phyloP scores from a whole-genome alignment of 139 green algal species.

The Axilococcus clingmanii region DNA sequence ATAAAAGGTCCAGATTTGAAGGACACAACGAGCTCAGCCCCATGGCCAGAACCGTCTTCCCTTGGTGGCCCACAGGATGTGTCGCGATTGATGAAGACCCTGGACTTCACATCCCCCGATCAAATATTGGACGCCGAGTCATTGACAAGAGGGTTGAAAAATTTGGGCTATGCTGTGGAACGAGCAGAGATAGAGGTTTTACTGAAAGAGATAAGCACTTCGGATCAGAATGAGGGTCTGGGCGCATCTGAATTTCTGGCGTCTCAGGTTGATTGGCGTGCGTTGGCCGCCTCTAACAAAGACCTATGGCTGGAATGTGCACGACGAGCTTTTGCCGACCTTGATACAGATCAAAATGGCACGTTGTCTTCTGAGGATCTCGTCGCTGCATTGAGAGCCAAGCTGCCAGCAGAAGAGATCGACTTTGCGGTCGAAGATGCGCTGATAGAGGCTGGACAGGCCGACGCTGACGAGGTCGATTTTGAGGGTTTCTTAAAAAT shows the following conservation, averaged over 20 bases:
- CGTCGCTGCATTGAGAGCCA: slow-evolving; percentile 40
- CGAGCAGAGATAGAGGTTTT: slow-evolving; percentile 22
- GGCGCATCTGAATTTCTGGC: slow-evolving; percentile 27
- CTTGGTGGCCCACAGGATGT: slow-evolving; percentile 15
- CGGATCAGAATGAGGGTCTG: slow-evolving; percentile 23
- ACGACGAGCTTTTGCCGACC: slow-evolving; percentile 45
- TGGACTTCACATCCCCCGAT: slow-evolving; percentile 13
- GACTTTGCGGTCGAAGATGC: slow-evolving; percentile 67
- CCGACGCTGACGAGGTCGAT: slow-evolving; percentile 57
- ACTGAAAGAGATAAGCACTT: slow-evolving; percentile 42
- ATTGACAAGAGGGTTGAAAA: slow-evolving; percentile 35
- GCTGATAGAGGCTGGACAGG: slow-evolving; percentile 48
- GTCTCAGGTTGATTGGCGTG: slow-evolving; percentile 41
- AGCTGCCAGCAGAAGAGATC: slow-evolving; percentile 71
- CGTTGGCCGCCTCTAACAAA: slow-evolving; percentile 30
- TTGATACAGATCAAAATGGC: slow-evolving; percentile 48
- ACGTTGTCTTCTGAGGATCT: slow-evolving; percentile 38
- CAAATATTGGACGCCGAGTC: slow-evolving; percentile 23
- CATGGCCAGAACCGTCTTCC: not conserved
- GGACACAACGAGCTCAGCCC: not conserved
- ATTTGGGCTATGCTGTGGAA: slow-evolving; percentile 47
- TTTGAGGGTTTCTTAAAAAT: slow-evolving; percentile 66
- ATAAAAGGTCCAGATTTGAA: not conserved
- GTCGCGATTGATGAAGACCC: slow-evolving; percentile 20
- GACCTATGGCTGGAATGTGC: slow-evolving; percentile 66